Base-by-base conservation (phyloP, 2,329 filamentous ascomycete genomes). In the Fusarium longipes region DNA sequence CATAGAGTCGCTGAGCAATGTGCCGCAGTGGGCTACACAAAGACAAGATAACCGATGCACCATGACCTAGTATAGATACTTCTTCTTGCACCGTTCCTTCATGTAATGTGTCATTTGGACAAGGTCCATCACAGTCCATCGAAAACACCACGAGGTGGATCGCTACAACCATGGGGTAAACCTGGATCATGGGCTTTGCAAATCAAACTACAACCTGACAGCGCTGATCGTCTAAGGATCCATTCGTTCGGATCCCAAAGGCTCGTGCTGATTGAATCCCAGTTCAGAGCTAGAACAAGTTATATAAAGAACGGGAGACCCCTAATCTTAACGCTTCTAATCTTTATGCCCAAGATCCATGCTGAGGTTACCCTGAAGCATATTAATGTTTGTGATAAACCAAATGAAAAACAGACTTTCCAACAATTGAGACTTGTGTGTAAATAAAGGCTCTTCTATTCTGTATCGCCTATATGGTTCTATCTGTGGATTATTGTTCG, bases 161-260 rank as follows among this genome's bases (percentile, higher is more conserved):
- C 49, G 18, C 11, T n/a, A 24, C 18, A 50, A 67, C 56, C 45
- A 53, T 65, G 65, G 65, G 59, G 42, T 61, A 50, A 40, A 24
- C 20, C 24, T 35, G n/a, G 18, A 15, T 22, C 30, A 50, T 17
- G 32, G 35, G 49, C 47, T 48, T 49, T 42, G 43, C 61, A 67
- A 32, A 39, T 62, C 44, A 20, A 38, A 39, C 36, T 25, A 25
- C 27, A 44, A 18, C 18, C 20, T 68, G 60, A 38, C 60, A 62
- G 55, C 47, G 65, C 65, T 66, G 55, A 68, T 68, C 65, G 22
- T 48, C 12, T 30, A 27, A 30, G 36, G 39, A 25, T 62, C 48
- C 38, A 29, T 40, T 52, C 35, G 15, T n/a, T n/a, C n/a, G n/a
- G 10, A 9, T 49, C 32, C 12, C 22, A 49, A 38, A 27, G 8